A percentile compares a stretch with the other conserved stretches of the same genome.
Evolutionary conservation across 1,284 basidiomycete genomes (phyloP).

Genomic region (Omphalotus olearius): DNA sequence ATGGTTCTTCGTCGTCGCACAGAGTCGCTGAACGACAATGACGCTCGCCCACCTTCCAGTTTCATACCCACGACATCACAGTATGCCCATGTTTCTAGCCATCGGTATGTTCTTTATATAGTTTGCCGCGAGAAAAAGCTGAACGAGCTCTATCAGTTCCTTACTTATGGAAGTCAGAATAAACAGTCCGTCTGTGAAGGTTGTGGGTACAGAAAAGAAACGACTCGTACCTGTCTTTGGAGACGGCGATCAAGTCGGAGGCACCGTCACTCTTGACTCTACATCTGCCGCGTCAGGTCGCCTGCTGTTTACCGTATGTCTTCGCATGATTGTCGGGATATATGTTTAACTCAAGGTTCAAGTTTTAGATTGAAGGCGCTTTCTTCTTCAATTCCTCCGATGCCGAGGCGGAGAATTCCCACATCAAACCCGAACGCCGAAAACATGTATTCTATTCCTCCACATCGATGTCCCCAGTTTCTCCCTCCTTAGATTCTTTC

Average conservation of each 20-base stretch:
- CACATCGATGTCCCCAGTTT: constrained; percentile 41
- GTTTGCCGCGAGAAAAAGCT: neutral
- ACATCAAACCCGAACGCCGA: constrained; percentile 26
- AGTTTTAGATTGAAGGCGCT: constrained; percentile 53
- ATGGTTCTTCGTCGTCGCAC: constrained; percentile 14
- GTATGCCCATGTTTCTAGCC: constrained; percentile 39
- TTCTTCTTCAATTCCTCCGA: constrained; percentile 42
- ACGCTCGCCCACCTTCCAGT: constrained; percentile 15
- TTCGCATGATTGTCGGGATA: neutral
- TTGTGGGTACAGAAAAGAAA: constrained; percentile 29
- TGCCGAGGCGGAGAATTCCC: constrained; percentile 10
- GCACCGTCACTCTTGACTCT: constrained; percentile 52
- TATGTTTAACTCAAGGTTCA: constrained; percentile 9
- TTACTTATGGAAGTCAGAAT: constrained; percentile 54
- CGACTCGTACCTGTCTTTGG: constrained; percentile 54
- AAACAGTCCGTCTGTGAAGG: constrained; percentile 53
- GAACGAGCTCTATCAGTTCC: constrained; percentile 35
- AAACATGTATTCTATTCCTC: constrained; percentile 58
- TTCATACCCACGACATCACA: constrained; percentile 19
- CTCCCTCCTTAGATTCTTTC: constrained; percentile 29
- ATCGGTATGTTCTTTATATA: constrained; percentile 29
- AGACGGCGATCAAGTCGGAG: constrained; percentile 54
- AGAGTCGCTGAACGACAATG: constrained; percentile 10
- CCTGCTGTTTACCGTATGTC: constrained; percentile 51
- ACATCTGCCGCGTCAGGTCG: constrained; percentile 47